Percentiles rank a stretch among this genome's conserved stretches.
phyloP scores from a whole-genome alignment of 306 rosid genomes.

The Phaseolus lunatus region DNA sequence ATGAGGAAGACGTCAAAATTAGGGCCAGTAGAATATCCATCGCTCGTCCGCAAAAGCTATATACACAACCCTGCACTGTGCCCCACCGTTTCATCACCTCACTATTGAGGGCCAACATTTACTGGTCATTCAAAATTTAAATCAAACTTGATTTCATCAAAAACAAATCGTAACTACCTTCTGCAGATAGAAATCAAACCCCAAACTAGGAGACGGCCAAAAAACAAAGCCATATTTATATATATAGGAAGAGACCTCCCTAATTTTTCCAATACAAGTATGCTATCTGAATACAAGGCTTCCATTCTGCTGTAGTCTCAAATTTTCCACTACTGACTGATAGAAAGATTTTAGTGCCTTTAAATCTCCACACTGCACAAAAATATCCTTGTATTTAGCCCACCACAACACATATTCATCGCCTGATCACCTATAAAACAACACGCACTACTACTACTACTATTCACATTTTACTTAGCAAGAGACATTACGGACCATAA shows the following conservation, averaged over 20 bases:
- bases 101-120: background rate
- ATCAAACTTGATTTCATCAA: slow-evolving; percentile 17
- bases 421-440: slow-evolving; percentile 36
- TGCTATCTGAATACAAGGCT: slow-evolving; percentile 93
- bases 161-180: slow-evolving; percentile 57
- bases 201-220: slow-evolving; percentile 40
- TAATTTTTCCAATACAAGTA: slow-evolving; percentile 37
- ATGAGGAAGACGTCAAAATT: slow-evolving; percentile 45
- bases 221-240: slow-evolving; percentile 31
- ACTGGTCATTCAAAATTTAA: too few species aligned
- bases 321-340: slow-evolving; percentile 79
- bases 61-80: slow-evolving; percentile 69
- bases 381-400: slow-evolving; percentile 36
- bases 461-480: slow-evolving; percentile 23
- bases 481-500: slow-evolving; percentile 4
- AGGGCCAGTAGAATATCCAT: slow-evolving; percentile 37
- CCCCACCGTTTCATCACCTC: slow-evolving; percentile 10
- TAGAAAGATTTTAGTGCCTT: slow-evolving; percentile 83
- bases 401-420: slow-evolving; percentile 1
- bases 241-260: slow-evolving; percentile 31
- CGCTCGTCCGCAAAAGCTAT: slow-evolving; percentile 72
- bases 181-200: slow-evolving; percentile 51
- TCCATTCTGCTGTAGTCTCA: slow-evolving; percentile 85
- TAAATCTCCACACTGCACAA: slow-evolving; percentile 79
- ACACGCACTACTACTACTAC: slow-evolving; percentile 7